Conservation (phyloP, 176 grass and related monocot genomes). For the Carex myosuroides region DNA sequence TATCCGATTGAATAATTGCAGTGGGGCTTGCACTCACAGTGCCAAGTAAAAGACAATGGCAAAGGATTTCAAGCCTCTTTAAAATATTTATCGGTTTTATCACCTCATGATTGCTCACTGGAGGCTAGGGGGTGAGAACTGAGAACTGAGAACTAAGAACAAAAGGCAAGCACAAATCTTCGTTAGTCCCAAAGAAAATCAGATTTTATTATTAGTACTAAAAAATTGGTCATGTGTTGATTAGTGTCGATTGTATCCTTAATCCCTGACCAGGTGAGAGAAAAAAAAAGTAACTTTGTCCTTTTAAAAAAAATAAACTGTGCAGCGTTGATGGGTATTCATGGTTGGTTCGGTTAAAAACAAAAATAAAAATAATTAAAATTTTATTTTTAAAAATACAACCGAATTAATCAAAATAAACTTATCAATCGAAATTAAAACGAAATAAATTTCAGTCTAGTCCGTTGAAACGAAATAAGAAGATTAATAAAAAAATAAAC, state of each 20-base stretch:
- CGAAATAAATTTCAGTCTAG: too few species aligned
- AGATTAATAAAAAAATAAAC: too few species aligned
- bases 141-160: background rate
- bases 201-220: background rate
- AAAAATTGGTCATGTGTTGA: background rate
- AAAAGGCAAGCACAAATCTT: background rate
- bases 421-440: too few species aligned
- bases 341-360: too few species aligned
- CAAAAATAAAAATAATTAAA: too few species aligned
- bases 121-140: background rate
- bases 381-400: too few species aligned
- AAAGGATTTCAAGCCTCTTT: conserved; percentile 33
- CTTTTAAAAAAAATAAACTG: background rate
- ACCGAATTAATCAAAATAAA: too few species aligned
- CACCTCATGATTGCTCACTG: conserved; percentile 43
- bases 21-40: conserved; percentile 9
- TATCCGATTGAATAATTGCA: conserved; percentile 25
- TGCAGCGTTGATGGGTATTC: too few species aligned
- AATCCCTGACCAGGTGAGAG: background rate
- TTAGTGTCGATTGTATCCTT: conserved; percentile 1
- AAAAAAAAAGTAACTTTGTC: background rate
- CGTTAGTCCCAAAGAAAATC: conserved; percentile 16
- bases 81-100: conserved; percentile 32
- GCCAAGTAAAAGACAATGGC: conserved; percentile 40
- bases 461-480: too few species aligned